Percentiles rank a stretch among this genome's conserved stretches.
Evolutionary conservation across 805 yeast species (phyloP).

Genomic region (Yarrowia sp.): DNA sequence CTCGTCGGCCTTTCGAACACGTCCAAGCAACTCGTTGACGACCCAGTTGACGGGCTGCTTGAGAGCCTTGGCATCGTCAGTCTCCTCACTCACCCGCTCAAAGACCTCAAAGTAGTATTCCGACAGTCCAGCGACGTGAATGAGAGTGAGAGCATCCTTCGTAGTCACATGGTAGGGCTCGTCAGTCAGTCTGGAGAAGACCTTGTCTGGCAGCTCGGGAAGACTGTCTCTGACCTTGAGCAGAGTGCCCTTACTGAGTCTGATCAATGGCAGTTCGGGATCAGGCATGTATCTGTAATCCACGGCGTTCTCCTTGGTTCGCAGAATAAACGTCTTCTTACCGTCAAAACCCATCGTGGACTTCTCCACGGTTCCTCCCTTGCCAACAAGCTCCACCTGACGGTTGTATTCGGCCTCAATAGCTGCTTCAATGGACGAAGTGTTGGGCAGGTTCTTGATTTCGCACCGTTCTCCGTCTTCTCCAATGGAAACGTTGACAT

Average conservation of each 20-base stretch:
- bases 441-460: constrained; percentile 85
- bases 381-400: constrained; percentile 61
- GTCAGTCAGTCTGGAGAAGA: constrained; percentile 55
- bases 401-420: constrained; percentile 72
- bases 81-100: constrained; percentile 43
- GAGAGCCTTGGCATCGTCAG: constrained; percentile 52
- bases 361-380: constrained; percentile 50
- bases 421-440: constrained; percentile 80
- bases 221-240: constrained; percentile 51
- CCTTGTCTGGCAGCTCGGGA: constrained; percentile 69
- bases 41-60: constrained; percentile 68
- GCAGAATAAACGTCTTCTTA: constrained; percentile 63
- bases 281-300: constrained; percentile 97
- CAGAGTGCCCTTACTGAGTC: constrained; percentile 55
- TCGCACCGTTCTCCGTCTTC: constrained; percentile 75
- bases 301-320: constrained; percentile 79
- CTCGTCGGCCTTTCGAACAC: not conserved
- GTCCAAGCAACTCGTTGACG: constrained; percentile 79
- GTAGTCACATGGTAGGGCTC: constrained; percentile 64
- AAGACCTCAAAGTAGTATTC: constrained; percentile 61
- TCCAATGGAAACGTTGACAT: constrained; percentile 86
- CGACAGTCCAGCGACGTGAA: constrained; percentile 60
- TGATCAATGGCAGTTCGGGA: constrained; percentile 76
- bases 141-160: constrained; percentile 76
- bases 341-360: constrained; percentile 98